Evolutionary conservation across 257 asterid genomes (phyloP), one percentile per base, ranked within the genome.

Genomic region (Forsythia suspensa): DNA sequence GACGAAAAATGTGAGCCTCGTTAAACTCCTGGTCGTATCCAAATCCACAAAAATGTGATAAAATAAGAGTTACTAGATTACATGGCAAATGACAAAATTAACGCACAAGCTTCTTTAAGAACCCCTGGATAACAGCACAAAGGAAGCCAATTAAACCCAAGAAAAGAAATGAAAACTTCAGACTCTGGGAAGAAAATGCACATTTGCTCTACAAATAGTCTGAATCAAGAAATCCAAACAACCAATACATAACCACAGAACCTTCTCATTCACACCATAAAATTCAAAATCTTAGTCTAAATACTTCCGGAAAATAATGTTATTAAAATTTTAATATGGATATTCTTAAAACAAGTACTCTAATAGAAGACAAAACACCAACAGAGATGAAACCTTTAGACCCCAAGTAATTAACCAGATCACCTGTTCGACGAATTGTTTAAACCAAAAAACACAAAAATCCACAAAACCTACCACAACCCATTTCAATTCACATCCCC

Each of bases 371-470:
- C 65, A 18, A 18, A 55, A 18, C 65, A 55, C 65, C 21, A 74
- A 21, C 76, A 29, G 11, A 38, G 38, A 63, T 5, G n/a, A 66
- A 51, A 24, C 24, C 24, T 21, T 7, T 44, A 75, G 34, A 55
- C 65, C 71, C 70, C 39, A 29, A 73, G 29, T 24, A 68, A 24
- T 2, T 42, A 8, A 29, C 8, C 61, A 77, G 80, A 75, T 82
- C 42, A 83, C 20, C 16, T 75, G 85, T 83, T 88, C 84, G 90
- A 87, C 83, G 52, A 88, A 83, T 52, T 89, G 89, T 36, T 89
- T 36, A 52, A 71, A 70, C 72, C 44, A 76, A 57, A 20, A 8
- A 70, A 4, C 1, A 21, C 21, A 81, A 74, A 3, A 73, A 73
- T 29, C 52, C 29, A 2, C 67, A 16, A 15, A 66, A 36, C 72